These are phyloP conservation scores for Aspergillus sp. DNA, from an alignment of 2,329 filamentous ascomycete genomes.

Conservation along the genomic window DNA sequence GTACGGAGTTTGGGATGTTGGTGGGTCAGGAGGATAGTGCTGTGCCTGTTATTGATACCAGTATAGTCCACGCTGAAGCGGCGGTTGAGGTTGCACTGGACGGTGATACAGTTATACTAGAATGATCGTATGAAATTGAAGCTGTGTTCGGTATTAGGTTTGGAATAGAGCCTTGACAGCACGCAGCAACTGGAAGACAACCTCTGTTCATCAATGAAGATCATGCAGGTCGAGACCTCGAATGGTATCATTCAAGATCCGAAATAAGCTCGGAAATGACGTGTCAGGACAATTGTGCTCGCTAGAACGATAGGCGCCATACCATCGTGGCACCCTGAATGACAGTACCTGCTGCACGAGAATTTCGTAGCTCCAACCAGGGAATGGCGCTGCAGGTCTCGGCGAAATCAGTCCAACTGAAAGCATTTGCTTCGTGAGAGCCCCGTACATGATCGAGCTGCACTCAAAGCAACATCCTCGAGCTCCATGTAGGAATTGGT, in stretches of 20 bases:
- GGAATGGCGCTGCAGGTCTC: conserved; percentile 17
- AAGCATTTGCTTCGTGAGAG: conserved; percentile 17
- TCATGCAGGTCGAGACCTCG: background rate
- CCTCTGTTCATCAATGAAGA: background rate
- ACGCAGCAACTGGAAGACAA: background rate
- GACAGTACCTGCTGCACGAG: conserved; percentile 8
- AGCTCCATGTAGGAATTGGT: conserved; percentile 7
- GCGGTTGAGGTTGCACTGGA: background rate
- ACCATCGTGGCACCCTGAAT: conserved; percentile 17
- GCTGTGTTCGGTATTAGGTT: too few species aligned
- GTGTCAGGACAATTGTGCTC: background rate
- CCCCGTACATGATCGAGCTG: conserved; percentile 25
- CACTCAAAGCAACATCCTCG: conserved; percentile 25
- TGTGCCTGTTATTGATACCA: background rate
- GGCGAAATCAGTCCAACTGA: conserved; percentile 15
- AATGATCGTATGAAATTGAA: too few species aligned
- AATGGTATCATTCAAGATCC: background rate
- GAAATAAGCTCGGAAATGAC: background rate
- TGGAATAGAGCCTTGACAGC: background rate
- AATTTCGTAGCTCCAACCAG: conserved; percentile 1
- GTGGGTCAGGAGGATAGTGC: background rate
- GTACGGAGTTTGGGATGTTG: background rate
- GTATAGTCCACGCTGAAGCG: background rate
- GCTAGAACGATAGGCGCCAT: background rate
- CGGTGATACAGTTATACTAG: too few species aligned